phyloP scores from a whole-genome alignment of 2,329 filamentous ascomycete species.

The Epichloe scottii region DNA sequence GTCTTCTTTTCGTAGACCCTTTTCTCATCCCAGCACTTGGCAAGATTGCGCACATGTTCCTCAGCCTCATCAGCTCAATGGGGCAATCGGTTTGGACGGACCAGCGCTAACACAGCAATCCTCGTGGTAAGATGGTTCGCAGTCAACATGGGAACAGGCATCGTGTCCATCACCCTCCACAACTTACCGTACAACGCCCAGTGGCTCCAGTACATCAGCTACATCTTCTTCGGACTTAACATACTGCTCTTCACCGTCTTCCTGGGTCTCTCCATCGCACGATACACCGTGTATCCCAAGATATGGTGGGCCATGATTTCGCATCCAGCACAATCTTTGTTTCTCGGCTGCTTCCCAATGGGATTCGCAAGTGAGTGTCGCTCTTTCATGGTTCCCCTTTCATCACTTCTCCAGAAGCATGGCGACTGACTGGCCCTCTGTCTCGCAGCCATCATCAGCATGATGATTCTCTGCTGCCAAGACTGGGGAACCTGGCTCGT shows the following conservation, averaged over 20 bases:
- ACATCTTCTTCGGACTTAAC: conserved; percentile 49
- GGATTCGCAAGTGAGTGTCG: conserved; percentile 40
- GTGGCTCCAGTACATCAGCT: conserved; percentile 47
- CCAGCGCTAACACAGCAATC: not conserved
- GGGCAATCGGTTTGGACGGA: not conserved
- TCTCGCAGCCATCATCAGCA: conserved; percentile 43
- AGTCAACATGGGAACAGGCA: conserved; percentile 55
- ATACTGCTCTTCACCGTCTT: conserved; percentile 43
- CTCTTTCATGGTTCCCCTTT: not conserved
- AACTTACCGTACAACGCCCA: conserved; percentile 46
- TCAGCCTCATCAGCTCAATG: too few relatives aligned
- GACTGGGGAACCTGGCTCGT: conserved; percentile 49
- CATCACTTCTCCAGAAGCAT: not conserved
- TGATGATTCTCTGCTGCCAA: conserved; percentile 47
- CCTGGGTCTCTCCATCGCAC: conserved; percentile 38
- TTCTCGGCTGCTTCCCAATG: conserved; percentile 58
- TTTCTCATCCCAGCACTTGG: not conserved
- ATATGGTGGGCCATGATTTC: conserved; percentile 55
- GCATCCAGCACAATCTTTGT: conserved; percentile 55
- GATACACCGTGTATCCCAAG: conserved; percentile 53
- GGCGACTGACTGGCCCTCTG: not conserved
- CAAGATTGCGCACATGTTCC: too few relatives aligned
- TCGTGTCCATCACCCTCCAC: conserved; percentile 50
- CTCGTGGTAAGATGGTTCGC: conserved; percentile 39
- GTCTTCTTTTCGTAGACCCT: not conserved